Conservation (phyloP, 208 protist species). For the Naegleria gruberi region DNA sequence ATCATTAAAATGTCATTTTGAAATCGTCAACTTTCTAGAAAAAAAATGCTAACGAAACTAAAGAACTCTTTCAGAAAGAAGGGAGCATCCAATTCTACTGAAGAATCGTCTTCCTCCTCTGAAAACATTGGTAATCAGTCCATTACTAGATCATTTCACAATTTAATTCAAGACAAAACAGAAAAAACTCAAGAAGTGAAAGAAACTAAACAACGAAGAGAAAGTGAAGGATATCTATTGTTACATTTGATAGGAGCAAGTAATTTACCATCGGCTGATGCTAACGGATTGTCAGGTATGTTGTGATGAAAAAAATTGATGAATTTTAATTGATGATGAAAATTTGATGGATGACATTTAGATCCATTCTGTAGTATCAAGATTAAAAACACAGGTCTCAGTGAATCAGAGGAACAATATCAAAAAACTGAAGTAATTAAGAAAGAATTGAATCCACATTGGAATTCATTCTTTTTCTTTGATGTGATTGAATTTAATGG, state of each 20-base stretch:
- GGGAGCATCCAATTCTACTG: background rate
- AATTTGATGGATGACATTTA: background rate
- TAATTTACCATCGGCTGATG: background rate
- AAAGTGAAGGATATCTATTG: background rate
- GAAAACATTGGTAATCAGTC: background rate
- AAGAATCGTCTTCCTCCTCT: background rate
- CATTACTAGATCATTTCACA: background rate
- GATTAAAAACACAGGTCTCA: background rate
- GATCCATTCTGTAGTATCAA: background rate
- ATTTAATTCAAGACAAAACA: background rate
- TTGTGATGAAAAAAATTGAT: background rate
- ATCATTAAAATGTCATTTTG: no score
- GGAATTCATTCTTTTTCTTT: constrained; percentile 4
- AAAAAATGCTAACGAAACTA: background rate
- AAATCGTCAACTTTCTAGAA: no score
- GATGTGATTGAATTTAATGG: background rate
- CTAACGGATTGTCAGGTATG: background rate
- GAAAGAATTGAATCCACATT: background rate
- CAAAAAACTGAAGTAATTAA: background rate
- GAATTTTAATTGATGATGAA: no score
- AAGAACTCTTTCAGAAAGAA: background rate
- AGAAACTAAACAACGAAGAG: no score
- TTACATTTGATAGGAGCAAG: background rate
- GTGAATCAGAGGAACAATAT: background rate
- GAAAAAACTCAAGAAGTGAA: background rate